Evolutionary conservation across 1,284 basidiomycete genomes (phyloP).

Genomic region (Pterula multifida): DNA sequence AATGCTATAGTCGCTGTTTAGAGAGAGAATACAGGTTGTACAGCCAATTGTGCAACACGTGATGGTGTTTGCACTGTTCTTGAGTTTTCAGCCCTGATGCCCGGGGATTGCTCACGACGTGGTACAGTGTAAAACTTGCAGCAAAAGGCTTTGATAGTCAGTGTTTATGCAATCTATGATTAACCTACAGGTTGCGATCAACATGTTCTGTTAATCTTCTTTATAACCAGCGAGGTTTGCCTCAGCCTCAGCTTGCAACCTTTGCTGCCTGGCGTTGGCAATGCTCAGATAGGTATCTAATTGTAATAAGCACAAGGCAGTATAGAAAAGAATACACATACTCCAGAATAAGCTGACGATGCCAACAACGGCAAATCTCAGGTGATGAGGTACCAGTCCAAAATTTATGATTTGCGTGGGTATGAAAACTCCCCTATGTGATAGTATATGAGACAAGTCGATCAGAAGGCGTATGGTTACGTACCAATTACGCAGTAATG

Average conservation of each 20-base stretch:
- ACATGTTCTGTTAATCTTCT: neutral
- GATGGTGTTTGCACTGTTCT: no score
- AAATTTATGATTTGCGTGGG: conserved; percentile 81
- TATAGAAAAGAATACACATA: conserved; percentile 23
- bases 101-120: no score
- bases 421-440: conserved; percentile 56
- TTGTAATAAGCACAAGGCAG: conserved; percentile 12
- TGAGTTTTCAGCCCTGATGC: no score
- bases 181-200: no score
- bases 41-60: no score
- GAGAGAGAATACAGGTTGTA: no score
- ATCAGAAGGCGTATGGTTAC: conserved; percentile 10
- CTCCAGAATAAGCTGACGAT: conserved; percentile 83
- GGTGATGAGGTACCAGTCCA: conserved; percentile 62
- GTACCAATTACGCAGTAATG: conserved; percentile 64
- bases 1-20: no score
- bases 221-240: neutral
- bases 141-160: no score
- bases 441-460: neutral
- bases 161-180: no score
- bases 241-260: neutral
- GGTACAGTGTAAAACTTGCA: no score
- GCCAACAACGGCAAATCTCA: conserved; percentile 69
- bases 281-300: conserved; percentile 36
- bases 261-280: conserved; percentile 21